Percentiles rank a stretch among this genome's conserved stretches.
Evolutionary conservation across 768 basidiomycete species (phyloP).

Genomic region (Stropharia rugosoannulata): DNA sequence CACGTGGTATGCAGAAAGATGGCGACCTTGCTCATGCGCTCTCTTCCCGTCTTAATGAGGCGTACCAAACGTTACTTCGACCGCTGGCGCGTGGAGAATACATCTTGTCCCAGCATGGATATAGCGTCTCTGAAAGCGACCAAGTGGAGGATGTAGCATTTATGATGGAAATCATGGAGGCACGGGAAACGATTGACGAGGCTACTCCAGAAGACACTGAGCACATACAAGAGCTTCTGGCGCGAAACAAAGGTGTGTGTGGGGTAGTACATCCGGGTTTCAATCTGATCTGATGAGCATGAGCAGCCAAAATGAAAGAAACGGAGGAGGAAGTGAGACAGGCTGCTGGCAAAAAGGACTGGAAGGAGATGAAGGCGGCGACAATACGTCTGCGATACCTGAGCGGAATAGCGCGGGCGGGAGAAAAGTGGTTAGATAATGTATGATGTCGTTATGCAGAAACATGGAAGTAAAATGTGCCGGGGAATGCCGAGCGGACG

Average conservation of each 20-base stretch:
- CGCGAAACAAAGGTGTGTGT: slow-evolving; percentile 53
- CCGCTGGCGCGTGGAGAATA: slow-evolving; percentile 82
- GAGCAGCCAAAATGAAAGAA: slow-evolving; percentile 50
- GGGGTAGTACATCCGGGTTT: not conserved
- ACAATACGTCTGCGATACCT: slow-evolving; percentile 77
- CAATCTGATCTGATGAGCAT: not conserved
- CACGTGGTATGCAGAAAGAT: slow-evolving; percentile 39
- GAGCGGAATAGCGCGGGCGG: slow-evolving; percentile 58
- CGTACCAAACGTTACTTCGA: slow-evolving; percentile 72
- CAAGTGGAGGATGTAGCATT: slow-evolving; percentile 69
- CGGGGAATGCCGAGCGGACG: slow-evolving; percentile 18
- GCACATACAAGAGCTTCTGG: slow-evolving; percentile 49
- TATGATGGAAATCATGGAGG: slow-evolving; percentile 77
- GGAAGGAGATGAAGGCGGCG: slow-evolving; percentile 54
- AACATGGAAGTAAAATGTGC: not conserved
- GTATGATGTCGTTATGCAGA: slow-evolving; percentile 8
- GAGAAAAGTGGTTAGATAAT: slow-evolving; percentile 36
- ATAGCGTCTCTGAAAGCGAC: slow-evolving; percentile 65
- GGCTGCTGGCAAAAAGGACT: slow-evolving; percentile 51
- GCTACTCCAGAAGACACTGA: slow-evolving; percentile 39
- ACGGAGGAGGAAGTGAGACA: slow-evolving; percentile 46
- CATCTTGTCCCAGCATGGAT: slow-evolving; percentile 64
- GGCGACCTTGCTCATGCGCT: slow-evolving; percentile 60
- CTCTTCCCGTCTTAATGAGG: slow-evolving; percentile 79
- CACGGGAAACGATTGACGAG: slow-evolving; percentile 73